A percentile compares a stretch with the other conserved stretches of the same genome.
phyloP scores from a whole-genome alignment of 2,329 filamentous ascomycete genomes.

The Penicillium sp. region DNA sequence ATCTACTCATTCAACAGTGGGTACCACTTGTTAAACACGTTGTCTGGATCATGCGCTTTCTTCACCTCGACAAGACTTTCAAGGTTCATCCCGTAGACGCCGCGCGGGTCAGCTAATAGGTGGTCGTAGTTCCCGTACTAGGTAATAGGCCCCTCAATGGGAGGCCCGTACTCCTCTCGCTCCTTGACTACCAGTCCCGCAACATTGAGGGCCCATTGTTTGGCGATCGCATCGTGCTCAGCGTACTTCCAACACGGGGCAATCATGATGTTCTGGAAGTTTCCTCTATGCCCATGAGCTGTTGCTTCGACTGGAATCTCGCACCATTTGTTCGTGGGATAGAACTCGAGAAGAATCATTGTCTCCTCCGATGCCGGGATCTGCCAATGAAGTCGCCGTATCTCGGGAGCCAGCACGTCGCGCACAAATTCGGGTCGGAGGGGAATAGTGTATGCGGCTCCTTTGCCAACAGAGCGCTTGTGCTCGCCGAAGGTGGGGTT shows the following conservation, averaged over 20 bases:
- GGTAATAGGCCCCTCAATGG: slow-evolving; percentile 54
- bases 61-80: slow-evolving; percentile 19
- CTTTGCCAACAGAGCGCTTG: slow-evolving; percentile 6
- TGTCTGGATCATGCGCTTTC: slow-evolving; percentile 23
- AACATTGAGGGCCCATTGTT: background rate
- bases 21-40: slow-evolving; percentile 22
- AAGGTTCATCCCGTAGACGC: slow-evolving; percentile 10
- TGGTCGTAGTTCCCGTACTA: slow-evolving; percentile 7
- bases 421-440: slow-evolving; percentile 9
- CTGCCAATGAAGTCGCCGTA: background rate
- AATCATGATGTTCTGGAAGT: slow-evolving; percentile 19
- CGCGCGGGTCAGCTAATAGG: background rate
- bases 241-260: slow-evolving; percentile 16
- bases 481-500: slow-evolving; percentile 3
- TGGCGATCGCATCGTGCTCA: slow-evolving; percentile 25
- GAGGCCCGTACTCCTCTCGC: slow-evolving; percentile 24
- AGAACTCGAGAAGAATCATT: slow-evolving; percentile 21
- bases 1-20: slow-evolving; percentile 2
- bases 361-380: slow-evolving; percentile 9
- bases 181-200: background rate
- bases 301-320: slow-evolving; percentile 17
- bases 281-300: slow-evolving; percentile 20
- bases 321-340: slow-evolving; percentile 15
- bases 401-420: background rate
- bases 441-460: slow-evolving; percentile 11